Evolutionary conservation across 2,329 filamentous ascomycete species (phyloP), one percentile per base, ranked within the genome.

Genomic region (Dactylellina leptospora): DNA sequence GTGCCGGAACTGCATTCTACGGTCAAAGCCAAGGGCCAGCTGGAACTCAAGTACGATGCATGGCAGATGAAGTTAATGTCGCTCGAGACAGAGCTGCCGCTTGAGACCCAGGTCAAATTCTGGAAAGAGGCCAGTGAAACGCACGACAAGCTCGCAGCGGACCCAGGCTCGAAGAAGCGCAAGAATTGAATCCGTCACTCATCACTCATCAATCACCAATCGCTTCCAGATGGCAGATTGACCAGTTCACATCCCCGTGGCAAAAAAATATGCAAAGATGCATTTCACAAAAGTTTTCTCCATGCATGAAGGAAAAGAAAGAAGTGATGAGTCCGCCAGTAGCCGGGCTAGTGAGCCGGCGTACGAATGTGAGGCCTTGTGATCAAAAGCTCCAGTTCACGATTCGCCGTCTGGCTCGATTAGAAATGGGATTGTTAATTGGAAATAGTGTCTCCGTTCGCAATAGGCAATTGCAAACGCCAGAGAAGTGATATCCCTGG

Each of bases 381-480:
- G 61, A 66, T 58, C 53, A 44, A 58, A 50, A 56, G 36, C 8
- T 33, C 9, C 6, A 53, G 36, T 8, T 22, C 25, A 48, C 40
- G 23, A 23, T 64, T 64, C 28, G 40, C 50, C 27, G 28, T 54
- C 44, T 47, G 36, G 40, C 42, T 44, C 47, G 50, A 50, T 66
- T 58, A 58, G 61, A 50, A 66, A 58, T 56, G 61, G 64, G 40
- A 62, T 62, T 62, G 48, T 51, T 42, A 56, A 58, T 62, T 23
- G 48, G 53, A 62, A 61, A 40, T n/a, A 9, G 36, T 33, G 27
- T 28, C 25, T 44, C 28, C 45, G 30, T 38, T 71, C 58, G 45
- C 48, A 71, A 71, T 71, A 71, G 66, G 66, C 66, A 63, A 63
- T 71, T 63, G 66, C 56, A 71, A 71, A 71, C 66, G 66, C 58